Conservation (phyloP, 371 early-diverging fungal genomes). For the Haplosporangium sp. region DNA sequence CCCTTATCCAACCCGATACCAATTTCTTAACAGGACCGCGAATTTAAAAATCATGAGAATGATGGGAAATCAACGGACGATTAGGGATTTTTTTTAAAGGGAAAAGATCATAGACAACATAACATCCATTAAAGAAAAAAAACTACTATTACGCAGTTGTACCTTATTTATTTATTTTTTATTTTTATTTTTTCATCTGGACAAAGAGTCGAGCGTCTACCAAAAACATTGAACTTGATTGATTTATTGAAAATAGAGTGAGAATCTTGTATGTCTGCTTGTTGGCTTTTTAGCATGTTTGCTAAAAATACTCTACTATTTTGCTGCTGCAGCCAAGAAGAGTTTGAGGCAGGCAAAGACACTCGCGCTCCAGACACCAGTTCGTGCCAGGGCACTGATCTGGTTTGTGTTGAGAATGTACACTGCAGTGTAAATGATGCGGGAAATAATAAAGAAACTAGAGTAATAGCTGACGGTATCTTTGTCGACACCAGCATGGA, state of each 20-base stretch:
- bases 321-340: conserved; percentile 52
- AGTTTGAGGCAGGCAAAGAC: conserved; percentile 39
- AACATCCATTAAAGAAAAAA: conserved; percentile 4
- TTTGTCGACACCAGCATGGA: conserved; percentile 53
- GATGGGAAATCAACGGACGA: background rate
- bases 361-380: conserved; percentile 35
- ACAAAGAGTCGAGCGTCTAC: too few relatives aligned
- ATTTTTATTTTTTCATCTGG: too few relatives aligned
- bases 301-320: conserved; percentile 20
- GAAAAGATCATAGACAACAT: conserved; percentile 2
- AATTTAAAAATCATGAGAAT: background rate
- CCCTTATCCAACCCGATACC: background rate
- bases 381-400: conserved; percentile 28
- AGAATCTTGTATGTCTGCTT: background rate
- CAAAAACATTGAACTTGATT: too few relatives aligned
- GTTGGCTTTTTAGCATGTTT: background rate
- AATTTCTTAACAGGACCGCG: background rate
- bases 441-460: conserved; percentile 28
- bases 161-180: too few relatives aligned
- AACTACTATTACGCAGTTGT: too few relatives aligned
- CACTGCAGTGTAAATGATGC: conserved; percentile 31
- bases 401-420: conserved; percentile 50
- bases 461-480: conserved; percentile 38
- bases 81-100: background rate
- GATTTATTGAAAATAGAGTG: background rate